Evolutionary conservation across 2,329 filamentous ascomycete genomes (phyloP).

Genomic region (Talaromyces sp.): DNA sequence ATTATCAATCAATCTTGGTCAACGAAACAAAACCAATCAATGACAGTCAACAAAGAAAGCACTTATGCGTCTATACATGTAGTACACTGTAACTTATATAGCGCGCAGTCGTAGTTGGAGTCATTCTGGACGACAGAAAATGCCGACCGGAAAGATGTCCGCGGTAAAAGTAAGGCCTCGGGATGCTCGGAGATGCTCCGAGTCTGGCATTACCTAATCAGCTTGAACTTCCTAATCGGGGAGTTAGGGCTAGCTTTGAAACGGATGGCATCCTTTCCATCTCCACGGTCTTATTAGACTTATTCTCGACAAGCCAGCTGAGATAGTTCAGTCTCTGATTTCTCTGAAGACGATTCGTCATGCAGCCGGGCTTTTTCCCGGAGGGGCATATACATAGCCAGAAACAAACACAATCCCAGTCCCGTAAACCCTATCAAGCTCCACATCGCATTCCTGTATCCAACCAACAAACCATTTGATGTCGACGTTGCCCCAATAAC

Average conservation of each 20-base stretch:
- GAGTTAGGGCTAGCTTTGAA: background rate
- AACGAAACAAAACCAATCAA: no score
- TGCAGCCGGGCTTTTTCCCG: background rate
- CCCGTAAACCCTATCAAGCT: background rate
- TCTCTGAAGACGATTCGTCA: background rate
- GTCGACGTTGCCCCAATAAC: no score
- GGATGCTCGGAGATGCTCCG: conserved; percentile 13
- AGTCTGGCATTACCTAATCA: background rate
- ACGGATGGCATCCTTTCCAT: no score
- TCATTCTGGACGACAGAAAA: background rate
- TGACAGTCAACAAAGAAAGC: background rate
- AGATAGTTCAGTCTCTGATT: no score
- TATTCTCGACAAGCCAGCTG: no score
- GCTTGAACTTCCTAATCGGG: background rate
- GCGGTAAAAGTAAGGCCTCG: conserved; percentile 6
- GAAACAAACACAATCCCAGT: background rate
- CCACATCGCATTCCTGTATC: no score
- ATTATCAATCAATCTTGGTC: background rate
- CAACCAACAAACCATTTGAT: no score
- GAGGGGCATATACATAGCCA: background rate
- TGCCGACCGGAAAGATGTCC: conserved; percentile 11
- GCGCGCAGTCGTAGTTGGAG: background rate
- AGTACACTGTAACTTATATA: background rate
- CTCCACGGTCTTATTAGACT: no score
- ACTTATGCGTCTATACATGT: no score